Evolutionary conservation across 768 basidiomycete species (phyloP).

Genomic region (Panellus pusillus): DNA sequence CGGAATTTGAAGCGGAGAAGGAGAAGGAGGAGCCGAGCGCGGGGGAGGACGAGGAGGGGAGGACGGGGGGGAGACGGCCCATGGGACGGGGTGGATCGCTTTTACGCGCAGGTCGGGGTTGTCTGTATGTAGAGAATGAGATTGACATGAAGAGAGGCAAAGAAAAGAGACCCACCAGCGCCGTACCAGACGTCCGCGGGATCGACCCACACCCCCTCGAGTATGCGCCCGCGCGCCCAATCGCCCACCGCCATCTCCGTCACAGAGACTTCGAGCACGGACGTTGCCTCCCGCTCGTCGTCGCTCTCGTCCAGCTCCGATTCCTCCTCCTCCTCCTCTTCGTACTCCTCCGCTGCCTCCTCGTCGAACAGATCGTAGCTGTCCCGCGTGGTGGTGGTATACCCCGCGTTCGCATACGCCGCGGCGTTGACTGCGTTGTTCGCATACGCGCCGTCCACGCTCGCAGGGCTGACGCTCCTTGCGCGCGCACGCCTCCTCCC

Average conservation of each 20-base stretch:
- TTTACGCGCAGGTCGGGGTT: conserved; percentile 18
- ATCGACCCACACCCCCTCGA: conserved; percentile 76
- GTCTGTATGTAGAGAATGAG: conserved; percentile 25
- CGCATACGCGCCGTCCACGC: neutral
- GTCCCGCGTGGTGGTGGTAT: too few relatives aligned
- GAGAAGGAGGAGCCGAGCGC: conserved; percentile 4
- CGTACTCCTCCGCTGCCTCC: conserved; percentile 27
- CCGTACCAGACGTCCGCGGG: conserved; percentile 72
- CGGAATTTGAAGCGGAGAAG: too few relatives aligned
- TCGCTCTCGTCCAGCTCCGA: conserved; percentile 34
- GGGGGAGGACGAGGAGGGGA: conserved; percentile 20
- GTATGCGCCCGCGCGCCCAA: conserved; percentile 69
- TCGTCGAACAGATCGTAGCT: neutral
- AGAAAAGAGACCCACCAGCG: conserved; percentile 18
- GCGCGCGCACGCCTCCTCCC: neutral
- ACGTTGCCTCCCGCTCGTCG: conserved; percentile 51
- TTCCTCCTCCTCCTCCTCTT: conserved; percentile 45
- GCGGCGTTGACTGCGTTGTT: neutral
- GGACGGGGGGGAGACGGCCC: conserved; percentile 42
- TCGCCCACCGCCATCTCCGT: conserved; percentile 63
- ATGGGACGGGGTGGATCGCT: conserved; percentile 62
- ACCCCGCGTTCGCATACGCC: too few relatives aligned
- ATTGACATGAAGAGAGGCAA: conserved; percentile 32
- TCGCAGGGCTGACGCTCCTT: conserved; percentile 3
- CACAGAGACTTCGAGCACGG: conserved; percentile 34